These are phyloP conservation scores for Clarireedia homoeocarpa DNA, from an alignment of 2,329 filamentous ascomycete species.

Conservation along the genomic window DNA sequence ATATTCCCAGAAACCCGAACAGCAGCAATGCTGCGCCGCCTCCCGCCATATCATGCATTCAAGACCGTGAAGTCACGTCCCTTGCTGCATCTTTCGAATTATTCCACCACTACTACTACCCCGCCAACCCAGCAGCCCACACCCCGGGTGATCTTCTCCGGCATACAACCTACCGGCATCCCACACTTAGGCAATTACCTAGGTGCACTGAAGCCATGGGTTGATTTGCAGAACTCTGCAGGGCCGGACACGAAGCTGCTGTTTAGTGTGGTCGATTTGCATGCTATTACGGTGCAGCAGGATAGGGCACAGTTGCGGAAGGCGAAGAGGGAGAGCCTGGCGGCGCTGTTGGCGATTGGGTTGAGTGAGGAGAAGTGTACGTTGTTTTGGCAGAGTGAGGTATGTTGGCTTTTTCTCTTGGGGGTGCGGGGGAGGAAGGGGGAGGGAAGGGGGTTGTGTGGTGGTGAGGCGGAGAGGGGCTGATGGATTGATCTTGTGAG, in stretches of 20 bases:
- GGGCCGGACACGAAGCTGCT: slow-evolving; percentile 53
- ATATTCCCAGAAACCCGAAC: background rate
- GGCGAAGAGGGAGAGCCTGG: slow-evolving; percentile 68
- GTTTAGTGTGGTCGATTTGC: slow-evolving; percentile 87
- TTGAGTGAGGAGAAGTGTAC: slow-evolving; percentile 68
- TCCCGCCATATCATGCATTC: background rate
- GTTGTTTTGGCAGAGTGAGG: slow-evolving; percentile 76
- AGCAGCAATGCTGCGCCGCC: background rate
- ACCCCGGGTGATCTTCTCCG: slow-evolving; percentile 67
- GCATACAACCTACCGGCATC: slow-evolving; percentile 91
- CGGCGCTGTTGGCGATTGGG: slow-evolving; percentile 75
- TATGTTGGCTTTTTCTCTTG: slow-evolving; percentile 33
- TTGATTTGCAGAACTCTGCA: slow-evolving; percentile 62
- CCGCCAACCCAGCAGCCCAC: background rate
- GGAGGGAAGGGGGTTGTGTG: background rate
- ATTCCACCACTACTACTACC: background rate
- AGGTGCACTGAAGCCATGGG: slow-evolving; percentile 83
- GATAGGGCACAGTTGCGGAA: slow-evolving; percentile 50
- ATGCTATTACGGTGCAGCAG: slow-evolving; percentile 80
- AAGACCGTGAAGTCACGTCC: slow-evolving; percentile 9
- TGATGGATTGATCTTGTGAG: background rate
- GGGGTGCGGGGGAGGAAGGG: background rate
- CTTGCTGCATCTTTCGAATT: background rate
- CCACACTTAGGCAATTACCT: slow-evolving; percentile 95
- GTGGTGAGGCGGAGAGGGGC: background rate